phyloP scores from a whole-genome alignment of 106 monocot genomes.

The Chionographis japonica region DNA sequence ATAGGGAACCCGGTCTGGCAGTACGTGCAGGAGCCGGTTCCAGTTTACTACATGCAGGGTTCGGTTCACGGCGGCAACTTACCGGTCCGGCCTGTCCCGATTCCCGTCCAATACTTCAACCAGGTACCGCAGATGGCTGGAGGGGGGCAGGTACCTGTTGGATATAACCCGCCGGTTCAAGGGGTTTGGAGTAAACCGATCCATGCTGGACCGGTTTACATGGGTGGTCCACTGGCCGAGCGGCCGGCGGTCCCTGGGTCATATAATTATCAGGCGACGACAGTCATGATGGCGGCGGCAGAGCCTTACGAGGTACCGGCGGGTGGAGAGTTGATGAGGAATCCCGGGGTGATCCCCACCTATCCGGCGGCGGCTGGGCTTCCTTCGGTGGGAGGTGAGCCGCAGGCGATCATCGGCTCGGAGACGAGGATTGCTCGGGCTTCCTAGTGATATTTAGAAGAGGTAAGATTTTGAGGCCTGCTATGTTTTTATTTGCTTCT shows the following conservation, averaged over 20 bases:
- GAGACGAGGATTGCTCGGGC: too few relatives aligned
- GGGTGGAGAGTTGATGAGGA: background rate
- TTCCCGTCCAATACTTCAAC: background rate
- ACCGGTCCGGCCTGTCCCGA: background rate
- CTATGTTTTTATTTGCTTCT: too few relatives aligned
- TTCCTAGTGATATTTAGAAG: background rate
- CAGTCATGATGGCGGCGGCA: background rate
- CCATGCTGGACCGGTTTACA: background rate
- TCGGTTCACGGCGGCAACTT: constrained; percentile 2
- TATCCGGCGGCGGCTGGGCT: background rate
- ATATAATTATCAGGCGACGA: too few relatives aligned
- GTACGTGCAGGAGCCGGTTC: background rate
- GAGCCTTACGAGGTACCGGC: background rate
- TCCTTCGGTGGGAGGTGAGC: too few relatives aligned
- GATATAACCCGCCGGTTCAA: background rate
- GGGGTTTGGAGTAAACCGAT: background rate
- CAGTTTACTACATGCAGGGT: constrained; percentile 2
- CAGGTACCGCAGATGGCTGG: background rate
- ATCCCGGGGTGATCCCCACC: background rate
- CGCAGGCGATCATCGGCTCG: too few relatives aligned
- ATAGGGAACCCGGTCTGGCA: too few relatives aligned
- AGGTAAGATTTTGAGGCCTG: too few relatives aligned
- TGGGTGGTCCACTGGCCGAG: background rate
- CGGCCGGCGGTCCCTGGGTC: too few relatives aligned
- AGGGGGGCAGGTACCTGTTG: background rate